Evolutionary conservation across 148 eudicot species (phyloP).

Genomic region (Amaranthus palmeri): DNA sequence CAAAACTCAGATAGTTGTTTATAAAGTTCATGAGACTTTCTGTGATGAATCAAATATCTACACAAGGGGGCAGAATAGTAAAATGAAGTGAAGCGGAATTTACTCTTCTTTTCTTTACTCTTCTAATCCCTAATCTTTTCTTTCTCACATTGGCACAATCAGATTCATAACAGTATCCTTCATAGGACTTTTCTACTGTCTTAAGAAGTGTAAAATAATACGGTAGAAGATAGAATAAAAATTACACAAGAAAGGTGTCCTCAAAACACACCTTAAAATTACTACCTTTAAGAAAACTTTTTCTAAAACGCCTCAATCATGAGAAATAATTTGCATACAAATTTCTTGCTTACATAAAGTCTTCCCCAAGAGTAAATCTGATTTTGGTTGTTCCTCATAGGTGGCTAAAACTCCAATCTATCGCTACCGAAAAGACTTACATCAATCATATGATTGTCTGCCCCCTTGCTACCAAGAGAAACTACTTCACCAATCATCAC

Average conservation of each 20-base stretch:
- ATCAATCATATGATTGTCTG: neutral
- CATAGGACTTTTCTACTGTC: neutral
- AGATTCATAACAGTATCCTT: neutral
- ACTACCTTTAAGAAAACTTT: too few relatives aligned
- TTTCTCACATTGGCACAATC: too few relatives aligned
- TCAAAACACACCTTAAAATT: neutral
- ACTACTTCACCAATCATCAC: neutral
- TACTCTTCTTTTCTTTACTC: too few relatives aligned
- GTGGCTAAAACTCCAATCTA: neutral
- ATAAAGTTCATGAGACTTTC: neutral
- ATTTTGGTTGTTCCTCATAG: neutral
- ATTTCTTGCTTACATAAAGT: neutral
- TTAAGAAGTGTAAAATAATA: neutral
- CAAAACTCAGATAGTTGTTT: slow-evolving; percentile 1
- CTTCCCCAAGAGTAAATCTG: neutral
- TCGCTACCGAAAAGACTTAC: too few relatives aligned
- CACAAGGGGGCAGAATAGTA: too few relatives aligned
- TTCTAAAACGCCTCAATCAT: too few relatives aligned
- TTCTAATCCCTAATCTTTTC: too few relatives aligned
- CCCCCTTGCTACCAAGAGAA: neutral
- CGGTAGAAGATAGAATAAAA: neutral
- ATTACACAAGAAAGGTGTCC: neutral
- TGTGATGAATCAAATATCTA: too few relatives aligned
- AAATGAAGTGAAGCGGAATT: too few relatives aligned
- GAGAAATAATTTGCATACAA: too few relatives aligned